A percentile compares a stretch with the other conserved stretches of the same genome.
These are phyloP conservation scores for Solanum chiquidenum DNA, from an alignment of 257 asterid genomes.

Conservation along the genomic window DNA sequence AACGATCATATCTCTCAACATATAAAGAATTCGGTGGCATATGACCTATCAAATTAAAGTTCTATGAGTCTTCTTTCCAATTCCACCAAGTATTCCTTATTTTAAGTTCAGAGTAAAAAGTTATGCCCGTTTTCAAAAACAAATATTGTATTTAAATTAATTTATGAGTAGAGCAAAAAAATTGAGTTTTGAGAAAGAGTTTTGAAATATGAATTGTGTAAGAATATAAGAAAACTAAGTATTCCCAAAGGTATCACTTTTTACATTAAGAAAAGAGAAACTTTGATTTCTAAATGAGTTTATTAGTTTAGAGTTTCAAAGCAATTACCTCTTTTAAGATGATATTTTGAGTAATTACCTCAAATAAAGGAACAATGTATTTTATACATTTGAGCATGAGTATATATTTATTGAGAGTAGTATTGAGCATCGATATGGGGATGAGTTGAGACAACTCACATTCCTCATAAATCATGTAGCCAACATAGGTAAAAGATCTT, in stretches of 20 bases:
- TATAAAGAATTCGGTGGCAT: no score
- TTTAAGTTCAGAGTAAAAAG: background rate
- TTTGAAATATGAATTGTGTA: no score
- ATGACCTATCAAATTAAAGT: background rate
- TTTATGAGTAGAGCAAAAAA: background rate
- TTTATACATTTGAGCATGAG: background rate
- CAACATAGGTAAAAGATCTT: no score
- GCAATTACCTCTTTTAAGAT: background rate
- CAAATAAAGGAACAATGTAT: background rate
- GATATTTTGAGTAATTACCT: background rate
- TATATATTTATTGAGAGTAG: background rate
- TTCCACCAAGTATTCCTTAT: background rate
- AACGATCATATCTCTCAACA: background rate
- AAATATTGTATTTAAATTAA: background rate
- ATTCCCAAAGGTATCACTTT: background rate
- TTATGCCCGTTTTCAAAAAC: background rate
- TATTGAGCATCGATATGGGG: background rate
- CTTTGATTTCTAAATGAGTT: background rate
- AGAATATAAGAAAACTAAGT: background rate
- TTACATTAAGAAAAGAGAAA: background rate
- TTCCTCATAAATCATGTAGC: background rate
- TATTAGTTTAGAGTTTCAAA: background rate
- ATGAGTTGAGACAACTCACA: background rate
- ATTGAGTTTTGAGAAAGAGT: background rate
- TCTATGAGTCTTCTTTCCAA: background rate